phyloP scores from a whole-genome alignment of 345 rosid genomes.

The Eucalyptus victrix region DNA sequence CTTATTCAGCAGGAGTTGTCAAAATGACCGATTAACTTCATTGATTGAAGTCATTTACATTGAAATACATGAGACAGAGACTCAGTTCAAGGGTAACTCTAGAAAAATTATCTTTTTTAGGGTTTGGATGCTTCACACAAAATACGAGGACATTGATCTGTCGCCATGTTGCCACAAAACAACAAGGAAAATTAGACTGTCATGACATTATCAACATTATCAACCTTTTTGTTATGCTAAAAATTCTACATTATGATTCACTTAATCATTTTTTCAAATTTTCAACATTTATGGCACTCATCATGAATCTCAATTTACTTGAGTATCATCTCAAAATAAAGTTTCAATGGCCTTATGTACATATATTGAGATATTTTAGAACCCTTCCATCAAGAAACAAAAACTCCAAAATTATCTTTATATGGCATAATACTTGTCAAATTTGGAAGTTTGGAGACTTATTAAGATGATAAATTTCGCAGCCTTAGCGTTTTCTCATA shows the following conservation, averaged over 20 bases:
- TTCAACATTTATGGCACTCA: not conserved
- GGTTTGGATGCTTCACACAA: not conserved
- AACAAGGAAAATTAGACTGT: fast-evolving
- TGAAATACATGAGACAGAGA: not conserved
- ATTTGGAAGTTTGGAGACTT: not conserved
- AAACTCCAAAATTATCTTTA: not conserved
- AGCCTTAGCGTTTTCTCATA: not conserved
- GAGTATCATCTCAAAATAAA: not conserved
- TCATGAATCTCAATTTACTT: not conserved
- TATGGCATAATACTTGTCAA: not conserved
- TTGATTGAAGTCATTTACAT: not conserved
- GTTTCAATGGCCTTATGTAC: not conserved
- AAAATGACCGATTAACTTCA: not conserved
- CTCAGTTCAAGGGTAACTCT: not conserved
- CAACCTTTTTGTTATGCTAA: not conserved
- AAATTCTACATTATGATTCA: not conserved
- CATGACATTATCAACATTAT: not conserved
- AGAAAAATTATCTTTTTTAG: not conserved
- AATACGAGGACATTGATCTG: not conserved
- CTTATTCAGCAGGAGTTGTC: not conserved
- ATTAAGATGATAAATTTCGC: not conserved
- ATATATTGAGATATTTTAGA: not conserved
- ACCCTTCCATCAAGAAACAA: not conserved
- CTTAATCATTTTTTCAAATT: not conserved
- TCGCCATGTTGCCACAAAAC: fast-evolving